Evolutionary conservation across 2,329 filamentous ascomycete genomes (phyloP).

Genomic region (Sclerotiophoma versabilis): DNA sequence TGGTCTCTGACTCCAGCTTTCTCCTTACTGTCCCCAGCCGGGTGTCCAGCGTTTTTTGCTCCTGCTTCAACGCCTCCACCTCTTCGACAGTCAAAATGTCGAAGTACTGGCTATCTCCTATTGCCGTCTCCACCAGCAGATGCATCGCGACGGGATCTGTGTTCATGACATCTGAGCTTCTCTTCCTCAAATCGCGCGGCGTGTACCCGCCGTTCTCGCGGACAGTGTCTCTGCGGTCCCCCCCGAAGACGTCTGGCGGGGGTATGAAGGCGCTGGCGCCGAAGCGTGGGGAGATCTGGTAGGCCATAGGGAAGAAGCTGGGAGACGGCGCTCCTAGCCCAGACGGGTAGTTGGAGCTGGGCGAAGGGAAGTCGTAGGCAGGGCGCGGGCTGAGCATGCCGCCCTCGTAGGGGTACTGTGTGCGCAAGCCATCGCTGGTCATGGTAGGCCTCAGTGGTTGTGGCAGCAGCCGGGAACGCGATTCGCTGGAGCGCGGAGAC

Average conservation of each 20-base stretch:
- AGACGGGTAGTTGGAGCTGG: constrained; percentile 48
- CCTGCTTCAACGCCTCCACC: constrained; percentile 89
- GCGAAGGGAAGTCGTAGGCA: constrained; percentile 47
- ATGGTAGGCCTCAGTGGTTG: constrained; percentile 27
- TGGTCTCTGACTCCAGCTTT: constrained; percentile 87
- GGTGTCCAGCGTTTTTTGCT: constrained; percentile 73
- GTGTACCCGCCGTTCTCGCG: constrained; percentile 38
- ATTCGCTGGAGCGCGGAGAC: constrained; percentile 27
- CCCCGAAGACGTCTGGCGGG: constrained; percentile 48
- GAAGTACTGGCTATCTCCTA: constrained; percentile 85
- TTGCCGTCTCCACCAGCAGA: constrained; percentile 89
- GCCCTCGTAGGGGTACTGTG: constrained; percentile 43
- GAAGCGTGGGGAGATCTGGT: constrained; percentile 47
- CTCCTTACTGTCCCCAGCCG: constrained; percentile 83
- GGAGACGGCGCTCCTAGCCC: constrained; percentile 42
- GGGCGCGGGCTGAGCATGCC: constrained; percentile 43
- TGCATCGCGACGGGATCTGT: constrained; percentile 79
- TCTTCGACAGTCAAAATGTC: constrained; percentile 90
- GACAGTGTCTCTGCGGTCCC: constrained; percentile 39
- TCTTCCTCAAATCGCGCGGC: constrained; percentile 38
- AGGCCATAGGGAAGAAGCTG: constrained; percentile 47
- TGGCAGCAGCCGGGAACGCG: constrained; percentile 5
- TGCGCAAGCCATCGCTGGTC: constrained; percentile 45
- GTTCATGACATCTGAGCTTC: constrained; percentile 41
- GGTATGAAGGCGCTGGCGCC: constrained; percentile 48